phyloP scores from a whole-genome alignment of 2,329 filamentous ascomycete genomes.

The Blastomyces silverae region DNA sequence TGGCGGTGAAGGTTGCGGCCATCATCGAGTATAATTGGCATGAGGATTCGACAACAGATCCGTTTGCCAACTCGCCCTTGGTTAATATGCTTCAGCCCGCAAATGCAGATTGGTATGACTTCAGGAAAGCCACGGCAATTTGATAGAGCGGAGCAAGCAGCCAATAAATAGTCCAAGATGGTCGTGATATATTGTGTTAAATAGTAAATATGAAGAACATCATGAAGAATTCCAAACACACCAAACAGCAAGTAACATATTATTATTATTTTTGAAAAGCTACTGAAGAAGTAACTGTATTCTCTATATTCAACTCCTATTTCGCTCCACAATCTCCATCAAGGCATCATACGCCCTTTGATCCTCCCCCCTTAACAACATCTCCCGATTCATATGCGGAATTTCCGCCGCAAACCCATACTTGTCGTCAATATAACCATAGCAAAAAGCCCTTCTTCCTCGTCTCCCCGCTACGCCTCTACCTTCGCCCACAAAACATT shows the following conservation, averaged over 20 bases:
- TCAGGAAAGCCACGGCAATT: no score
- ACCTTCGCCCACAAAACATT: neutral
- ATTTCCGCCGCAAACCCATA: neutral
- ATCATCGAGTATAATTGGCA: conserved; percentile 55
- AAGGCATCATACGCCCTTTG: neutral
- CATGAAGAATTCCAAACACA: no score
- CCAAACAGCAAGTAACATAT: no score
- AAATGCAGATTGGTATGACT: no score
- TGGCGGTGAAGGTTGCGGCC: conserved; percentile 46
- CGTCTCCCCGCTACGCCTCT: neutral
- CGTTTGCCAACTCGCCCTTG: conserved; percentile 44
- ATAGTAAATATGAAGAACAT: no score
- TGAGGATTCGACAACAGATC: conserved; percentile 46
- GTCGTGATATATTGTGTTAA: neutral
- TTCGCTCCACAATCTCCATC: neutral
- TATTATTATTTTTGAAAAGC: no score
- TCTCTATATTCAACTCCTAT: neutral
- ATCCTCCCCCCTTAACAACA: neutral
- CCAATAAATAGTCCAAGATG: no score
- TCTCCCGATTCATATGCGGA: neutral
- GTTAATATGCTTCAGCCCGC: no score
- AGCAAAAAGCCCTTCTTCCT: neutral
- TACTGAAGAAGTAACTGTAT: no score
- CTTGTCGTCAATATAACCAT: neutral
- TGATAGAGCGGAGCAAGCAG: no score